Base-by-base conservation (phyloP, 2,329 filamentous ascomycete species). In the Dendrostoma leiphaemia region DNA sequence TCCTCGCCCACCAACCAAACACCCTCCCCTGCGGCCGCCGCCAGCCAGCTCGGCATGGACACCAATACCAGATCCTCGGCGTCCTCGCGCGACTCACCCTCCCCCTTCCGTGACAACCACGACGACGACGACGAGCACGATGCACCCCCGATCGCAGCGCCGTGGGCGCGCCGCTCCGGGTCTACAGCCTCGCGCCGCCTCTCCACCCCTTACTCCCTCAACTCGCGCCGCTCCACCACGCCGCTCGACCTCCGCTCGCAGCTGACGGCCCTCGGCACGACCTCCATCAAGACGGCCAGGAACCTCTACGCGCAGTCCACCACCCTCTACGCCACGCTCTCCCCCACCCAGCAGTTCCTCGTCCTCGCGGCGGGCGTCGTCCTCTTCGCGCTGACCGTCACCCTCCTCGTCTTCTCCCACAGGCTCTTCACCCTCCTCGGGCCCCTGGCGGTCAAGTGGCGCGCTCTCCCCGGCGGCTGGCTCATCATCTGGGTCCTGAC, bases 381-480 rank as follows among this genome's bases (percentile, higher is more conserved):
- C 0, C 59, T 77, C n/a, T 70, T 80, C 53, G 74, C 82, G 8
- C 65, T 90, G 12, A 73, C 78, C 26, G 74, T 96, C 50, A 73
- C 91, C 4, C 86, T 90, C 67, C 74, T 96, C 53, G 69, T 93
- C 58, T 94, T 90, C 76, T 90, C 86, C 60, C 86, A 93, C 69
- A 74, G 79, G 60, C 87, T 97, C 67, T 95, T 97, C 74, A 78
- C 81, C 31, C 84, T 80, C 70, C 77, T 97, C 51, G 82, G 79
- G 12, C 90, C 91, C 6, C 71, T 85, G 12, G 90, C 92, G 21
- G 79, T 85, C 68, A 81, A 82, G 60, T 97, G 91, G 91, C 84
- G 90, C 64, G 79, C 83, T 28, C 74, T 91, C 5, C 80, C 77
- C 1, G 85, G 81, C 49, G 93, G 91, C 40, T 94, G 84, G 77